A percentile compares a stretch with the other conserved stretches of the same genome.
phyloP scores from a whole-genome alignment of 1,284 basidiomycete genomes.

The Leccinum proximum region DNA sequence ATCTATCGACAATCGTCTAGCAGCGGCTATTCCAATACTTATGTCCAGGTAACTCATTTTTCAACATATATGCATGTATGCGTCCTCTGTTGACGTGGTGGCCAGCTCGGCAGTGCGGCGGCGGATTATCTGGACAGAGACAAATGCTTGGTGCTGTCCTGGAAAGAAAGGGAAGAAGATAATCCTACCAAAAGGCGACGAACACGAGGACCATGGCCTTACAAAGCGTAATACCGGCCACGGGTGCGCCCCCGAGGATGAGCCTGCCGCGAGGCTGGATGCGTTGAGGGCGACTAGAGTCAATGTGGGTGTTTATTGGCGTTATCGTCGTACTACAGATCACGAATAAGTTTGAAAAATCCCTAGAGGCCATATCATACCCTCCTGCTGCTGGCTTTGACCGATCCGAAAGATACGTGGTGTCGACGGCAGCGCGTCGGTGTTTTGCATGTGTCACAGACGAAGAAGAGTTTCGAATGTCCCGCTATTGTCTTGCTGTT shows the following conservation, averaged over 20 bases:
- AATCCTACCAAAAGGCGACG: slow-evolving; percentile 7
- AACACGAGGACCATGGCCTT: slow-evolving; percentile 5
- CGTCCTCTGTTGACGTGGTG: slow-evolving; percentile 6
- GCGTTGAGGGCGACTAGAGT: slow-evolving; percentile 21
- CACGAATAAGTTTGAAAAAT: slow-evolving; percentile 7
- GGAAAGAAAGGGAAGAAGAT: slow-evolving; percentile 24
- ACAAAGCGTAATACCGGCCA: background rate
- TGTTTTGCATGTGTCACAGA: slow-evolving; percentile 17
- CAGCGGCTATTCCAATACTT: slow-evolving; percentile 33
- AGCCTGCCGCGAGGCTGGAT: slow-evolving; percentile 12
- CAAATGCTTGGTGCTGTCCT: slow-evolving; percentile 22
- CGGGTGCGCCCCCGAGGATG: slow-evolving; percentile 10
- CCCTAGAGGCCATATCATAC: slow-evolving; percentile 21
- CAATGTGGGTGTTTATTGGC: slow-evolving; percentile 10
- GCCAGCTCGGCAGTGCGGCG: slow-evolving; percentile 25
- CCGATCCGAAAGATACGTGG: slow-evolving; percentile 19
- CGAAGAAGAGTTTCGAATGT: slow-evolving; percentile 7
- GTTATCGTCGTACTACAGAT: slow-evolving; percentile 13
- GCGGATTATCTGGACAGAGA: slow-evolving; percentile 20
- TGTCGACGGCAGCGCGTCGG: background rate
- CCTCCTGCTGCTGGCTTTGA: slow-evolving; percentile 23
- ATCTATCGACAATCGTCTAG: slow-evolving; percentile 35
- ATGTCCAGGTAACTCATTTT: slow-evolving; percentile 23
- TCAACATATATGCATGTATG: background rate
- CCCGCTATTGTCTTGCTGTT: no score